phyloP scores from a whole-genome alignment of 2,329 filamentous ascomycete species.

The Fusarium continuum region DNA sequence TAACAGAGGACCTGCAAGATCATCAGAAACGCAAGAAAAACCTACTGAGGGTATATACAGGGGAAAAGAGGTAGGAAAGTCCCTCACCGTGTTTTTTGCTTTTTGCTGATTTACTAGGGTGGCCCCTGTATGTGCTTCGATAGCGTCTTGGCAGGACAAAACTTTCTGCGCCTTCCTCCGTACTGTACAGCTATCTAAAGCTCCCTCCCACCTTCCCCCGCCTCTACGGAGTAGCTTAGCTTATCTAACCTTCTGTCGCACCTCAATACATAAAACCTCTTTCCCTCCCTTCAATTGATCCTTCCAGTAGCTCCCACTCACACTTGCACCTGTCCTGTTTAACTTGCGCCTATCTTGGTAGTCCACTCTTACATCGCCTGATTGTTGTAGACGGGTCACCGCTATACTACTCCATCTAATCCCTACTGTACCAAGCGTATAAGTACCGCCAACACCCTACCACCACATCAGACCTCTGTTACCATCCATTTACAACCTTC shows the following conservation, averaged over 20 bases:
- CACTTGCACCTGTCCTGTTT: constrained; percentile 5
- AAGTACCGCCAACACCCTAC: constrained; percentile 19
- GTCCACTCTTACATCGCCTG: constrained; percentile 23
- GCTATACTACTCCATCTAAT: constrained; percentile 18
- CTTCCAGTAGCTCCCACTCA: constrained; percentile 13
- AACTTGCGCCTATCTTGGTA: neutral
- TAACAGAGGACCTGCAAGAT: neutral
- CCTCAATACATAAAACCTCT: constrained; percentile 30
- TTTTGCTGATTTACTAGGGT: too few species aligned
- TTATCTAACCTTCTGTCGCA: constrained; percentile 17
- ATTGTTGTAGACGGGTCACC: constrained; percentile 25
- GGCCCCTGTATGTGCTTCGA: too few species aligned
- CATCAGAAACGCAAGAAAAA: neutral
- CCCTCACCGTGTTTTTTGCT: too few species aligned
- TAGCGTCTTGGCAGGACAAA: too few species aligned
- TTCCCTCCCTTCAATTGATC: constrained; percentile 21
- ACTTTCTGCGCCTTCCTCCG: too few species aligned
- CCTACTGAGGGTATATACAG: too few species aligned
- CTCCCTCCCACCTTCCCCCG: constrained; percentile 24
- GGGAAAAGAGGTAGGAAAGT: too few species aligned
- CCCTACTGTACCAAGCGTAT: constrained; percentile 17
- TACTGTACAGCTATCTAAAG: constrained; percentile 13
- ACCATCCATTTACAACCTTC: constrained; percentile 1
- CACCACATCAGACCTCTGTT: neutral
- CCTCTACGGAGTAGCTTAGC: too few species aligned